A percentile compares a stretch with the other conserved stretches of the same genome.
Evolutionary conservation across 345 rosid species (phyloP).

Genomic region (Diplotaxis tenuifolia): DNA sequence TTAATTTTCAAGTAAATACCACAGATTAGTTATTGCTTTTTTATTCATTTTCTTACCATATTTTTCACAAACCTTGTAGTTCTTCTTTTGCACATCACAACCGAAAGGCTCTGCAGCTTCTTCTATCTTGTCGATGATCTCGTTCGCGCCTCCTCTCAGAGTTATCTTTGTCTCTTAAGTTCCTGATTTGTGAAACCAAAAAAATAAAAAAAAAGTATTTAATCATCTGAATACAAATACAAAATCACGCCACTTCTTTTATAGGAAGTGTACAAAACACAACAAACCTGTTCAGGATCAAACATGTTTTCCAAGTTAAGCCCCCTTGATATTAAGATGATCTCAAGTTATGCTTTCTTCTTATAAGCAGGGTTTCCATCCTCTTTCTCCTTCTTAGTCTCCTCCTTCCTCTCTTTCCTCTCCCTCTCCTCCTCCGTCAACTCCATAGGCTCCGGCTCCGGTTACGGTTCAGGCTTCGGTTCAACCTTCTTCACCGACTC

Average conservation of each 20-base stretch:
- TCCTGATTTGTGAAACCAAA: neutral
- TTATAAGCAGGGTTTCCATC: constrained; percentile 82
- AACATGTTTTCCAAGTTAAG: constrained; percentile 83
- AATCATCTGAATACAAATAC: neutral
- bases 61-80: neutral
- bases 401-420: constrained; percentile 40
- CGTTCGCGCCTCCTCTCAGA: neutral
- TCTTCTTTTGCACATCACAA: too few relatives aligned
- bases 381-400: constrained; percentile 67
- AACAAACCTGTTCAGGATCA: constrained; percentile 79
- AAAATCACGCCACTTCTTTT: neutral
- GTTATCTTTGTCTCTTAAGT: neutral
- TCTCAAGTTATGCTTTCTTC: constrained; percentile 91
- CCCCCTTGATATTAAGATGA: constrained; percentile 88
- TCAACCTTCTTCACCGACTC: constrained; percentile 5
- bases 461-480: constrained; percentile 18
- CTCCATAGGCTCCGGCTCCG: constrained; percentile 31
- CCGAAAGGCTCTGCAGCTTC: too few relatives aligned
- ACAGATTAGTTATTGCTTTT: too few relatives aligned
- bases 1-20: too few relatives aligned
- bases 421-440: constrained; percentile 41
- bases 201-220: neutral
- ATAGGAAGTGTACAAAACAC: neutral
- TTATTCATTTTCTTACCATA: neutral
- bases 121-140: too few relatives aligned